These are phyloP conservation scores for Leccinellum luteum DNA, from an alignment of 768 basidiomycete species.

Conservation along the genomic window DNA sequence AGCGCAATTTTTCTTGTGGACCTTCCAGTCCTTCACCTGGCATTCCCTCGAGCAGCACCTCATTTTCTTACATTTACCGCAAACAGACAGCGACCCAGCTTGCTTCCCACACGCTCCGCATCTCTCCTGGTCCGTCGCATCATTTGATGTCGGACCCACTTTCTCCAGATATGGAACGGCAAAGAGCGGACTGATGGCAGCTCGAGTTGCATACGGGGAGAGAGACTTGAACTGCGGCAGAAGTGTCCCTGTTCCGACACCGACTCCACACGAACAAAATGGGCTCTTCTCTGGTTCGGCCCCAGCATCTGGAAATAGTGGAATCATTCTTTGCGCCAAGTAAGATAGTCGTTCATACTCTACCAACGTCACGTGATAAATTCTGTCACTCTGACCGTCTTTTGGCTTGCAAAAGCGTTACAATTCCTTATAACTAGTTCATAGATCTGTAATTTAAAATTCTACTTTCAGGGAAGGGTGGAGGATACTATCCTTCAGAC, in stretches of 20 bases:
- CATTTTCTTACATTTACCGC: conserved; percentile 37
- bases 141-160: conserved; percentile 18
- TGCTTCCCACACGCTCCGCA: conserved; percentile 25
- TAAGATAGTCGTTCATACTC: no score
- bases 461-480: no score
- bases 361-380: no score
- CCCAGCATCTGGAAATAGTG: conserved; percentile 33
- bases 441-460: no score
- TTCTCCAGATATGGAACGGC: conserved; percentile 48
- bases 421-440: no score
- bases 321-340: conserved; percentile 30
- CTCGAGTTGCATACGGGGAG: conserved; percentile 44
- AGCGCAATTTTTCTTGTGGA: conserved; percentile 39
- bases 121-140: not conserved
- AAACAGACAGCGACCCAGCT: conserved; percentile 28
- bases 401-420: no score
- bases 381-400: no score
- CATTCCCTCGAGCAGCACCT: conserved; percentile 45
- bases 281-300: conserved; percentile 37
- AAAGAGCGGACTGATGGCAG: conserved; percentile 54
- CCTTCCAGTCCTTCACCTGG: conserved; percentile 47
- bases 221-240: conserved; percentile 37
- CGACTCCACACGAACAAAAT: conserved; percentile 53
- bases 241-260: conserved; percentile 44
- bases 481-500: no score